Conservation (phyloP, 2,329 filamentous ascomycete genomes). For the Clarireedia monteithiana region DNA sequence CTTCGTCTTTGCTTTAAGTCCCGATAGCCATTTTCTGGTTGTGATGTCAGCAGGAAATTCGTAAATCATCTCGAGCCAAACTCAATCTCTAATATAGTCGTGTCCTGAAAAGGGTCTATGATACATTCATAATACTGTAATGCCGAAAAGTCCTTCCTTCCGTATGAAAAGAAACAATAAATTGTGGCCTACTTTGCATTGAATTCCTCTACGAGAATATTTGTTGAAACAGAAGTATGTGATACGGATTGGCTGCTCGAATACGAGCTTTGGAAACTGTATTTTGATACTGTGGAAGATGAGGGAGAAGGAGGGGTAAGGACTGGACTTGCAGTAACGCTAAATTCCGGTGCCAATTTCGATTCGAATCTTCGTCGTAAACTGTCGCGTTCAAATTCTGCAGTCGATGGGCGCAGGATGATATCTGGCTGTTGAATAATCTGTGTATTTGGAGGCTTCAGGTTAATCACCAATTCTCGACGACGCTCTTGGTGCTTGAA, state of each 20-base stretch:
- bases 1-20: neutral
- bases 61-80: too few relatives aligned
- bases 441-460: neutral
- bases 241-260: neutral
- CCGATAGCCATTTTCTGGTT: slow-evolving; percentile 4
- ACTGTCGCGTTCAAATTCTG: neutral
- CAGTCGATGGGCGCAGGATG: neutral
- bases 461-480: neutral
- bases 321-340: neutral
- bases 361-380: neutral
- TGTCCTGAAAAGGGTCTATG: neutral
- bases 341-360: neutral
- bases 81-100: neutral
- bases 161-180: neutral
- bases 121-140: too few relatives aligned
- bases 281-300: neutral
- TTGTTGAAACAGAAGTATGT: neutral
- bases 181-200: neutral
- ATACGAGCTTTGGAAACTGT: neutral
- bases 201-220: neutral
- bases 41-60: neutral
- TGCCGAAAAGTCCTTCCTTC: neutral
- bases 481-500: neutral
- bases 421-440: neutral
- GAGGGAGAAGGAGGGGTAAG: neutral